Evolutionary conservation across 2,329 filamentous ascomycete genomes (phyloP).

Genomic region (Xylariomycetidae sp.): DNA sequence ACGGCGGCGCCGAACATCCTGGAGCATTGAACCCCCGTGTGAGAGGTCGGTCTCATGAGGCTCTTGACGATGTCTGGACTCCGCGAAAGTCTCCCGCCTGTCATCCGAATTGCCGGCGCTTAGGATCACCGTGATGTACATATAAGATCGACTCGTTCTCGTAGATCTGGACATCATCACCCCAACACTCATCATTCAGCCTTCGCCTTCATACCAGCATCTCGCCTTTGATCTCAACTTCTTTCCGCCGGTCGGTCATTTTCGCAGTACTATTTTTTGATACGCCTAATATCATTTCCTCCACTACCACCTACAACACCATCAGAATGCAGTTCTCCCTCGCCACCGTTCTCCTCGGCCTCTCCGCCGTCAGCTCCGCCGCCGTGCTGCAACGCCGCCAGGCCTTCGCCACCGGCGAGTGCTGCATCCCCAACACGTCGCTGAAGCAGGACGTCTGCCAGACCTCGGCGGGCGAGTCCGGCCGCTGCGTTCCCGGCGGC

Average conservation of each 20-base stretch:
- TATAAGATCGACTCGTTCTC: background rate
- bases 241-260: slow-evolving; percentile 2
- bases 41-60: slow-evolving; percentile 1
- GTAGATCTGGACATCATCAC: background rate
- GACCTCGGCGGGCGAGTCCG: slow-evolving; percentile 3
- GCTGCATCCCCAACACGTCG: slow-evolving; percentile 10
- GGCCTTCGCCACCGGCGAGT: slow-evolving; percentile 5
- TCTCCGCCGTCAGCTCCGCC: slow-evolving; percentile 4
- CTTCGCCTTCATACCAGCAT: no score
- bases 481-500: slow-evolving; percentile 11
- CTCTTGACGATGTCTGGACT: background rate
- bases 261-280: background rate
- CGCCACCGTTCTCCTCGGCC: slow-evolving; percentile 5
- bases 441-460: slow-evolving; percentile 11
- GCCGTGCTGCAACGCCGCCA: slow-evolving; percentile 3
- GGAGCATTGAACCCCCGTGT: background rate
- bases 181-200: no score
- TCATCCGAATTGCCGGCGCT: background rate
- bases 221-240: background rate
- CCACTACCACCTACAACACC: background rate
- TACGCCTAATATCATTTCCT: background rate
- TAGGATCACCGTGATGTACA: background rate
- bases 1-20: background rate
- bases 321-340: slow-evolving; percentile 9
- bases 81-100: background rate